Base-by-base conservation (phyloP, 2,329 filamentous ascomycete species). In the Orbilia ellipsospora region DNA sequence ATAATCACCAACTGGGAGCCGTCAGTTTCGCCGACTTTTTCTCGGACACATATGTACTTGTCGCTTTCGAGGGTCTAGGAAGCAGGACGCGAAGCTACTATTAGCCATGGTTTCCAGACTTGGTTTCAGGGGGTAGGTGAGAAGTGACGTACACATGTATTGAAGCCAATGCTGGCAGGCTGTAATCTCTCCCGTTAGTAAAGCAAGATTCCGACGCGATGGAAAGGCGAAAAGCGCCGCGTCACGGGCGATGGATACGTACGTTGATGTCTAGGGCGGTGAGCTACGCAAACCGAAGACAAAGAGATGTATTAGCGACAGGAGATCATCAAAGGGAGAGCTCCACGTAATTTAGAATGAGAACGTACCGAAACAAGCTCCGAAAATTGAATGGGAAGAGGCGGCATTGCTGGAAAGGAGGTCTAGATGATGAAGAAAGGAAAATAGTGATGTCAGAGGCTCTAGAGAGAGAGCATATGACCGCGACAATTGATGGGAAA, bases 31-130 rank as follows among this genome's bases (percentile, higher is more conserved):
- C 77, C 77, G 31, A 73, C 77, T 86, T 96, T 94, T 85, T 98
- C 94, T 84, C 95, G 92, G 82, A 99, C 91, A 84, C 95, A 99
- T 81, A 99, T 92, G 84, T 90, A 99, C 82, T 91, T 88, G 84
- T 99, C 95, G 82, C 95, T 99, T 87, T 99, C 95, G 85, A 99
- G 88, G 83, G 95, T 99, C 94, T 97, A 77, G 10, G 10, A 36
- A 20, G 28, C 13, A 26, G 68, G 62, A 54, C 20, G 52, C 26
- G 13, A 40, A 60, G 80, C 76, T 73, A 52, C 40, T 40, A 40
- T 13, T 26, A 50, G 54, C 54, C 59, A 44, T 18, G 16, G 44
- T 15, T 48, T 60, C 12, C 36, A 79, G 8, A 26, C 48, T 80
- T 79, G 68, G 55, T 63, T 36, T 78, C 74, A 66, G 48, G 31